Evolutionary conservation across 1,284 basidiomycete genomes (phyloP).

Genomic region (Austroboletus rostrupii): DNA sequence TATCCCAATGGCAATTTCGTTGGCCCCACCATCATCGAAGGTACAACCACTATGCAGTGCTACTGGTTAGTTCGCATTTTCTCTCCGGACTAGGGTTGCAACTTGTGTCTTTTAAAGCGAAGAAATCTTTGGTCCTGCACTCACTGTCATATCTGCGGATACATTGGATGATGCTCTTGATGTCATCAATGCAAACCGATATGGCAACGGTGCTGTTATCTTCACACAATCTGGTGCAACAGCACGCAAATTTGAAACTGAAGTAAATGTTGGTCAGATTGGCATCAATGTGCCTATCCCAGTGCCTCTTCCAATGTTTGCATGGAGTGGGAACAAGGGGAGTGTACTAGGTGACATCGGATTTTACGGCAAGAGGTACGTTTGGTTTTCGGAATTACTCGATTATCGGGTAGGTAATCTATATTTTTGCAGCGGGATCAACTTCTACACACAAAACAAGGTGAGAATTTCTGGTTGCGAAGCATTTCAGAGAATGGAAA

Average conservation of each 20-base stretch:
- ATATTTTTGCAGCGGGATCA: constrained; percentile 57
- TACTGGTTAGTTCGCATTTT: constrained; percentile 62
- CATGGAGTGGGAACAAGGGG: constrained; percentile 90
- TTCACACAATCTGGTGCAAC: constrained; percentile 97
- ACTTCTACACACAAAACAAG: constrained; percentile 91
- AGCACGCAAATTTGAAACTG: constrained; percentile 88
- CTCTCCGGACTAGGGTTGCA: neutral
- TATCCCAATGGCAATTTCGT: constrained; percentile 95
- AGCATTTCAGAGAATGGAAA: neutral
- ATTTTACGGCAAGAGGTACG: constrained; percentile 83
- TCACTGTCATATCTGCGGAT: constrained; percentile 77
- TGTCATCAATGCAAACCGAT: constrained; percentile 86
- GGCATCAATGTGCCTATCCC: constrained; percentile 94
- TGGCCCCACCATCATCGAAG: constrained; percentile 89
- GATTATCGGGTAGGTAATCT: neutral
- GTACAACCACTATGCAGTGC: constrained; percentile 77
- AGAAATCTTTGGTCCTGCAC: constrained; percentile 94
- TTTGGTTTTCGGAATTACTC: neutral
- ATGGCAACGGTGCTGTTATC: constrained; percentile 94
- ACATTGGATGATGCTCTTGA: constrained; percentile 89
- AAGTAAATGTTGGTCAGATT: constrained; percentile 86
- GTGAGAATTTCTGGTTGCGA: constrained; percentile 30
- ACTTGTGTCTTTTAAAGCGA: constrained; percentile 47
- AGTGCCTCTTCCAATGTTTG: constrained; percentile 88
- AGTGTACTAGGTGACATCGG: constrained; percentile 85